phyloP scores from a whole-genome alignment of 176 grass and related monocot genomes.

The Oryza coarctata region DNA sequence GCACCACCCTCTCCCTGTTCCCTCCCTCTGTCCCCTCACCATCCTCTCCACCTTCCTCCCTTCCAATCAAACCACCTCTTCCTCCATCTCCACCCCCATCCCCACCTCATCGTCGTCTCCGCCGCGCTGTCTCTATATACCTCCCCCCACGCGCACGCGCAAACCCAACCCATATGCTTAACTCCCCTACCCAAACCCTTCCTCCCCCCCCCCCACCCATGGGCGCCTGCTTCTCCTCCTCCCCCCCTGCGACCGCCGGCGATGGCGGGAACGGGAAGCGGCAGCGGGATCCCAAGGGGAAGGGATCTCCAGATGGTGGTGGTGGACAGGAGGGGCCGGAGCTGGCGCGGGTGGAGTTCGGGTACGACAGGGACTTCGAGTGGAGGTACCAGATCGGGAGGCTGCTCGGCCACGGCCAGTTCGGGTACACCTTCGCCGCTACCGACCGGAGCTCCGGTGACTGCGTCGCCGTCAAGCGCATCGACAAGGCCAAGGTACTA shows the following conservation, averaged over 20 bases:
- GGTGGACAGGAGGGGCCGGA: no score
- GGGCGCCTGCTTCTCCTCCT: constrained; percentile 57
- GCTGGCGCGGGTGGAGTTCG: constrained; percentile 59
- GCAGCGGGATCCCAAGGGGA: background rate
- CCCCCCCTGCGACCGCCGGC: background rate
- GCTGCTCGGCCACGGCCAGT: constrained; percentile 94
- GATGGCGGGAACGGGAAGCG: background rate
- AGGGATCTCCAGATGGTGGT: no score
- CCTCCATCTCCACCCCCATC: background rate
- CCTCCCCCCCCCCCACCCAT: constrained; percentile 21
- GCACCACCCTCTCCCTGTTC: background rate
- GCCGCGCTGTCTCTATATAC: constrained; percentile 43
- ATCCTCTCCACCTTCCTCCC: constrained; percentile 54
- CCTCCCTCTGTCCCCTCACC: constrained; percentile 13
- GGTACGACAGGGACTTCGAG: constrained; percentile 78
- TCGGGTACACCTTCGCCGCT: constrained; percentile 94
- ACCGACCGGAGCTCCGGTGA: constrained; percentile 66
- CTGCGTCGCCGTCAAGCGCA: constrained; percentile 91
- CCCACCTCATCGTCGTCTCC: background rate
- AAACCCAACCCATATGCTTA: constrained; percentile 38
- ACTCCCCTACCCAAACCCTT: constrained; percentile 21
- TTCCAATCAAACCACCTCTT: background rate
- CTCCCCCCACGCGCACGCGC: constrained; percentile 19
- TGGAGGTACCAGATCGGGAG: constrained; percentile 76
- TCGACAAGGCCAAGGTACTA: constrained; percentile 91